Base-by-base conservation (phyloP, 495 filamentous ascomycete species). In the Lasiosphaeria hispida region DNA sequence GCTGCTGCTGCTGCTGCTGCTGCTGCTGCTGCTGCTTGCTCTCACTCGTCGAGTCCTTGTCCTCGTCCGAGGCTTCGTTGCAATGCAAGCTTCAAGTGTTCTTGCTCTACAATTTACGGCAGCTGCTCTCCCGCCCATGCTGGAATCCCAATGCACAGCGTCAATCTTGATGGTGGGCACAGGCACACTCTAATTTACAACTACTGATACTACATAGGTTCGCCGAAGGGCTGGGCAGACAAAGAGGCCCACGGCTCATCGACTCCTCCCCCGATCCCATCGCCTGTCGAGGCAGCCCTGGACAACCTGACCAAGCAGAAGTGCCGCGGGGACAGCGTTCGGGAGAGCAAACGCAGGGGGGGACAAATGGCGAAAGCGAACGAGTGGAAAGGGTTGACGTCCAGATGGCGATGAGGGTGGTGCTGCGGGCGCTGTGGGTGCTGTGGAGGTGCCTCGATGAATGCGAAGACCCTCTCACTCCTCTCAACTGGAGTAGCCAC, bases 401-500 rank as follows among this genome's bases (percentile, higher is more conserved):
- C 23, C 41, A 36, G 44, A 37, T 30, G 55, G 42, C 37, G 60
- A 63, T 33, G 56, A 41, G 51, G 56, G 52, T 52, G 61, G 53
- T 63, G 58, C 47, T 60, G 53, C 41, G 52, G 10, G 15, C 43
- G 23, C 15, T 0, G 14, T 23, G 10, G 18, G 10, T 19, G 13
- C 40, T 7, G 35, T 38, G 53, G 53, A 30, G 23, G 23, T 30
- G 23, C 23, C 53, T 57, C 43, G 23, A 56, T 43, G 48, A 50
- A 59, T 55, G 58, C 39, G 38, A 55, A 60, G 49, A 38, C 13
- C 36, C 42, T 48, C 34, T 55, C 50, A 23, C 10, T n/a, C 38
- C 9, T 23, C n/a, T 34, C 51, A 62, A 53, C 55, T 59, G 52
- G 53, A 54, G 51, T 18, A 63, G 45, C 48, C 56, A 55, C 53